These are phyloP conservation scores for Pythium diclinum DNA, from an alignment of 352 stramenopile species.

Conservation along the genomic window DNA sequence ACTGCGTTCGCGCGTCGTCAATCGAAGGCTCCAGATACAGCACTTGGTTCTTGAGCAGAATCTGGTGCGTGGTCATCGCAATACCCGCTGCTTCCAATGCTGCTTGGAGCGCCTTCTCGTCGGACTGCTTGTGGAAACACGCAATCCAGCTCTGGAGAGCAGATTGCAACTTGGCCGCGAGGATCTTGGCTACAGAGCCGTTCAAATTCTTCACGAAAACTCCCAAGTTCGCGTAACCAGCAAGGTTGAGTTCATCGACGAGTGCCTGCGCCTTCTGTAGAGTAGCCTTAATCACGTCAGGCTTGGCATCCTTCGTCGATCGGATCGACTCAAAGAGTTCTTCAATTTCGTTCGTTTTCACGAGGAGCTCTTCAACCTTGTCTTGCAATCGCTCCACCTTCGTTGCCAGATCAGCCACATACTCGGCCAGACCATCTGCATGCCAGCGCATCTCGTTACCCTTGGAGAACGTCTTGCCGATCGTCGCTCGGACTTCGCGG, in stretches of 20 bases:
- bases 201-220: conserved; percentile 93
- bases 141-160: conserved; percentile 66
- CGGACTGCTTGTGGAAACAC: conserved; percentile 56
- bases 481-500: conserved; percentile 76
- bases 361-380: conserved; percentile 95
- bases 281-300: conserved; percentile 45
- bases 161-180: conserved; percentile 76
- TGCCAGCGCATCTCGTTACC: conserved; percentile 89
- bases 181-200: conserved; percentile 73
- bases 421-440: conserved; percentile 83
- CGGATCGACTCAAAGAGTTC: conserved; percentile 82
- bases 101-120: conserved; percentile 58
- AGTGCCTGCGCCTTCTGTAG: conserved; percentile 88
- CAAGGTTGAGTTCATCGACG: conserved; percentile 94
- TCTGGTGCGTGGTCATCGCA: conserved; percentile 80
- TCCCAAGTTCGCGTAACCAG: conserved; percentile 91
- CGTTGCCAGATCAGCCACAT: conserved; percentile 84
- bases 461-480: conserved; percentile 88
- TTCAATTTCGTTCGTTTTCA: conserved; percentile 93
- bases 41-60: conserved; percentile 96
- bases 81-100: conserved; percentile 47
- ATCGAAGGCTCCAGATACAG: conserved; percentile 95
- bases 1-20: conserved; percentile 85
- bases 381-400: conserved; percentile 97
- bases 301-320: conserved; percentile 50